phyloP scores from a whole-genome alignment of 352 stramenopile genomes.

The Pythium brachiatum region DNA sequence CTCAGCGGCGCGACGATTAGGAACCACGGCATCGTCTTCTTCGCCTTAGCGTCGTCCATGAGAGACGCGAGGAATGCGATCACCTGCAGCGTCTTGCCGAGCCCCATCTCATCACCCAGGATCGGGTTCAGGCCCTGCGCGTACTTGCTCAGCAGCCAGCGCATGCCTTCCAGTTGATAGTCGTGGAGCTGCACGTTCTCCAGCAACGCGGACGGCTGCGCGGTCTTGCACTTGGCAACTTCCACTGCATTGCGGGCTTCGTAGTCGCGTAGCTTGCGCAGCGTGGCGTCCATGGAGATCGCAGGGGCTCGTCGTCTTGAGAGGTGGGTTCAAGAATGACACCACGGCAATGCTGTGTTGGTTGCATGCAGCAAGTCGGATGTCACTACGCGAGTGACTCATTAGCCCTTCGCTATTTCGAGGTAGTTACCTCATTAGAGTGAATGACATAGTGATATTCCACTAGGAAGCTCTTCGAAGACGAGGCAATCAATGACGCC shows the following conservation, averaged over 20 bases:
- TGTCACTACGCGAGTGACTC: slow-evolving; percentile 16
- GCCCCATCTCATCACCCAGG: slow-evolving; percentile 80
- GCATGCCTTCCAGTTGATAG: slow-evolving; percentile 66
- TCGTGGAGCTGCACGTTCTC: slow-evolving; percentile 61
- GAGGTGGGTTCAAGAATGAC: slow-evolving; percentile 18
- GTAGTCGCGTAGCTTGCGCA: slow-evolving; percentile 35
- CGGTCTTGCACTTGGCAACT: slow-evolving; percentile 17
- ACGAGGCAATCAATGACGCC: background rate
- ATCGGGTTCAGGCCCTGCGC: slow-evolving; percentile 69
- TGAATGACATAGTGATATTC: slow-evolving; percentile 1
- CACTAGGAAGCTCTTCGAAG: background rate
- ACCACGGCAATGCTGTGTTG: background rate
- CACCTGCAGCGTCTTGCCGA: slow-evolving; percentile 81
- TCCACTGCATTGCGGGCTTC: slow-evolving; percentile 27
- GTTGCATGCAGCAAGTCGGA: background rate
- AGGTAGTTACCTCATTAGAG: background rate
- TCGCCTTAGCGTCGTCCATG: slow-evolving; percentile 22
- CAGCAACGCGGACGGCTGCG: slow-evolving; percentile 35
- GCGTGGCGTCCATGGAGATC: slow-evolving; percentile 46
- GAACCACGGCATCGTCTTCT: slow-evolving; percentile 22
- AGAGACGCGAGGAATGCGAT: slow-evolving; percentile 68
- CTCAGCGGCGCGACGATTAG: slow-evolving; percentile 73
- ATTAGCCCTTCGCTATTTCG: background rate
- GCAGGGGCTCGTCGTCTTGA: background rate
- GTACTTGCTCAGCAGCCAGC: slow-evolving; percentile 62